phyloP scores from a whole-genome alignment of 179 eudicot genomes.

The Heliamphora pulchella region DNA sequence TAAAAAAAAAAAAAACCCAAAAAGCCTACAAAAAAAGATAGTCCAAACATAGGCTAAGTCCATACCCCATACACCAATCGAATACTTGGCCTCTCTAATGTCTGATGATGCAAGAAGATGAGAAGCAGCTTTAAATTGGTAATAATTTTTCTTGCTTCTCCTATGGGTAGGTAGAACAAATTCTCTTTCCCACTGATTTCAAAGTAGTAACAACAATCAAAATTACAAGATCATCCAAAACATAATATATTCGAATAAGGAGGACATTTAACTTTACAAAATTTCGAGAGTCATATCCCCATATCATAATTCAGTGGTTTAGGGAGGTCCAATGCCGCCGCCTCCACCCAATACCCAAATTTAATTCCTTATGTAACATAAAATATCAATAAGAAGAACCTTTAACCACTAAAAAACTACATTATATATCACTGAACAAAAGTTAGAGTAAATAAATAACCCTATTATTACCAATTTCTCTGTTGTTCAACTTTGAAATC shows the following conservation, averaged over 20 bases:
- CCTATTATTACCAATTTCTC: constrained; percentile 53
- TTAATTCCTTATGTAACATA: background rate
- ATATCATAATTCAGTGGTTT: background rate
- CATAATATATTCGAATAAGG: background rate
- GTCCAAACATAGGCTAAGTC: no score
- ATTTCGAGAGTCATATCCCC: background rate
- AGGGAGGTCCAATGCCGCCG: background rate
- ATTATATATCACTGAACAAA: background rate
- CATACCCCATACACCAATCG: background rate
- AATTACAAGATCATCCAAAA: background rate
- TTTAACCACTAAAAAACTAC: background rate
- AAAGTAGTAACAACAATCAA: background rate
- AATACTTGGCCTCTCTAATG: background rate
- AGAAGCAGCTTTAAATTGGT: background rate
- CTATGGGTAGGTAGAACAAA: background rate
- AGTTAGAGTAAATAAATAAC: background rate
- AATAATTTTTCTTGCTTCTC: background rate
- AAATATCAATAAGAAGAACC: background rate
- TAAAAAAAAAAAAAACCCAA: no score
- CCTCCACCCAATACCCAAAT: background rate
- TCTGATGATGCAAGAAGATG: constrained; percentile 2
- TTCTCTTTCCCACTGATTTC: background rate
- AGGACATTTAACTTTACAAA: background rate
- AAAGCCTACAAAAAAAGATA: no score
- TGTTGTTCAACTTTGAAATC: constrained; percentile 47